Base-by-base conservation (phyloP, 768 basidiomycete genomes). In the Mycena polygramma region DNA sequence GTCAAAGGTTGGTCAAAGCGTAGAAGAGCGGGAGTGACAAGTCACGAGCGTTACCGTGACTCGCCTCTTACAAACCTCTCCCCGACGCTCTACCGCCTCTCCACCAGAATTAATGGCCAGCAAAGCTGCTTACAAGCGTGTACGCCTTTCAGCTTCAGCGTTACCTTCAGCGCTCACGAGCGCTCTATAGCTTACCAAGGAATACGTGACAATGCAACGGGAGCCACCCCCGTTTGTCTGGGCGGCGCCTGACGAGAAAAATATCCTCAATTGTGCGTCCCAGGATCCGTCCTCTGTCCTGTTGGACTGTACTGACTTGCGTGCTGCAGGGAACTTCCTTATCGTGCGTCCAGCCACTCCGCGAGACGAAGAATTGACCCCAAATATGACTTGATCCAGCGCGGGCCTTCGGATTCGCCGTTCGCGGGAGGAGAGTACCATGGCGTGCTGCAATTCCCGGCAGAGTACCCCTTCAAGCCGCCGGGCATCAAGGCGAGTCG, bases 211-310 rank as follows among this genome's bases (percentile, higher is more conserved):
- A 57, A 97, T 98, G 94, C 95, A 97, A 83, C 92, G 84, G 77
- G 92, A 94, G 70, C 95, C 97, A 17, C 97, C 97, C 1, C 97
- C 97, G 69, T 99, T 96, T 81, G 92, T 98, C 24, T 97, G 94
- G 92, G 97, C 97, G 46, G 88, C 88, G 37, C 97, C 97, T 17
- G 96, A 98, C 76, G 97, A 99, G 88, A 96, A 96, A 91, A 97
- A 98, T 80, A 97, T 98, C 75, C 81, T 98, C 59, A 96, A 89
- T 64, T 98, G 96, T 98, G 79, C 81, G 96, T 86, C 20, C 19
- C 57, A 6, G 39, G 60, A 6, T 43, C 64, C 57, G 36, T 36
- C 41, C 14, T 46, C 4, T 35, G 22, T 30, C 13, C 62, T 17
- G 43, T 20, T 22, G 61, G 68, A 58, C 36, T 36, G 62, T 61